phyloP scores from a whole-genome alignment of 2,329 filamentous ascomycete species.

The Zymoseptoria crescenta region DNA sequence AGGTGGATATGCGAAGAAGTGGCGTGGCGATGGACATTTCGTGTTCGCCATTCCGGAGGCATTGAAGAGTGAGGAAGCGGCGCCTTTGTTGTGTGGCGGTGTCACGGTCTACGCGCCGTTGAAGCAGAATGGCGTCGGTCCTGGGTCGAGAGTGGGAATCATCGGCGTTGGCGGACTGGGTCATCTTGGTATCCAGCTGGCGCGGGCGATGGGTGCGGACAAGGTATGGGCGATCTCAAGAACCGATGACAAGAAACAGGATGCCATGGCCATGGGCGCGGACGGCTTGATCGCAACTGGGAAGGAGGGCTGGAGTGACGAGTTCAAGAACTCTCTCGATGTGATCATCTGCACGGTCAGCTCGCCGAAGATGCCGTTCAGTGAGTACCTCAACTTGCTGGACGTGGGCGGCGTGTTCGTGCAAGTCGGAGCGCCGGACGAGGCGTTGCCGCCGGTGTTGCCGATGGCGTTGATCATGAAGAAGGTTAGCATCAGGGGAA shows the following conservation, averaged over 20 bases:
- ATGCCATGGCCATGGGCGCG: slow-evolving; percentile 56
- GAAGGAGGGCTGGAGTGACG: slow-evolving; percentile 53
- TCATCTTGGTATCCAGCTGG: slow-evolving; percentile 64
- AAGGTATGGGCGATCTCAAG: slow-evolving; percentile 61
- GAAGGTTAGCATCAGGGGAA: slow-evolving; percentile 39
- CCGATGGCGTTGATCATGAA: slow-evolving; percentile 53
- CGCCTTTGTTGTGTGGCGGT: slow-evolving; percentile 70
- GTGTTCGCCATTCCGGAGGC: slow-evolving; percentile 46
- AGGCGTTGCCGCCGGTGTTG: slow-evolving; percentile 45
- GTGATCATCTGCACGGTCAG: slow-evolving; percentile 54
- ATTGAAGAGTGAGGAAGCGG: slow-evolving; percentile 44
- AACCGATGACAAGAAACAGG: slow-evolving; percentile 49
- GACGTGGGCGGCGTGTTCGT: slow-evolving; percentile 55
- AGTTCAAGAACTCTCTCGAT: slow-evolving; percentile 46
- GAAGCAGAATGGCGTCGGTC: slow-evolving; percentile 57
- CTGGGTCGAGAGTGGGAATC: slow-evolving; percentile 63
- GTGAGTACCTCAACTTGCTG: slow-evolving; percentile 50
- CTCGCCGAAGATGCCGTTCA: slow-evolving; percentile 53
- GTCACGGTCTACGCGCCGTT: slow-evolving; percentile 67
- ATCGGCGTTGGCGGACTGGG: slow-evolving; percentile 56
- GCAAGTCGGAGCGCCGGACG: slow-evolving; percentile 59
- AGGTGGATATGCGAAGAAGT: slow-evolving; percentile 52
- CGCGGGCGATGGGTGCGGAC: slow-evolving; percentile 62
- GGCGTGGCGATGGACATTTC: slow-evolving; percentile 46
- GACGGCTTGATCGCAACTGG: slow-evolving; percentile 50